Evolutionary conservation across 108 stramenopile species (phyloP).

Genomic region (Cyclotella sp.): DNA sequence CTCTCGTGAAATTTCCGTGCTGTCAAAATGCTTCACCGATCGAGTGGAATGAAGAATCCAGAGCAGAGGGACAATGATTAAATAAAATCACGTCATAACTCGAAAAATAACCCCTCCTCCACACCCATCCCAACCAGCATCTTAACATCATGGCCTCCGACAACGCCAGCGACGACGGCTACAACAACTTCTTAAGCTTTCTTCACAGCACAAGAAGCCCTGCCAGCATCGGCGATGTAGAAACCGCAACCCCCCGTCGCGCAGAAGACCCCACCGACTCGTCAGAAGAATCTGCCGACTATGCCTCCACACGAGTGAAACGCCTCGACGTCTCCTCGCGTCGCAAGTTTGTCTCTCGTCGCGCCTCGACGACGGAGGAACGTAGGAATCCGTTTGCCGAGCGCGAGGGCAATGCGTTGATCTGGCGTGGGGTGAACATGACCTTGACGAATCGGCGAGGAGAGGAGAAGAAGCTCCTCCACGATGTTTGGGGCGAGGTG

Average conservation of each 20-base stretch:
- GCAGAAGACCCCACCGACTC: background rate
- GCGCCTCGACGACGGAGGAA: slow-evolving; percentile 37
- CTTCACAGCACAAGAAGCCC: background rate
- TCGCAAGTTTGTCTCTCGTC: slow-evolving; percentile 10
- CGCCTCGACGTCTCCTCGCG: background rate
- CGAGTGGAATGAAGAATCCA: no score
- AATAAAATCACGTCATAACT: no score
- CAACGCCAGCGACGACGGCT: background rate
- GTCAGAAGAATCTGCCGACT: no score
- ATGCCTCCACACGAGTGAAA: no score
- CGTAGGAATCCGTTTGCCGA: slow-evolving; percentile 67
- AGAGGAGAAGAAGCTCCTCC: slow-evolving; percentile 53
- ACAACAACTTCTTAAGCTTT: background rate
- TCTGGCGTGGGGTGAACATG: slow-evolving; percentile 79
- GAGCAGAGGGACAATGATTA: no score
- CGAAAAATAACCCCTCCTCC: no score
- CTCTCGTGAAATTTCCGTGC: no score
- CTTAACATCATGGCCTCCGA: background rate
- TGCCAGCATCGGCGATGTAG: background rate
- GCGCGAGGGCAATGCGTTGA: slow-evolving; percentile 66
- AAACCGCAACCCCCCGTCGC: background rate
- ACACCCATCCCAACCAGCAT: no score
- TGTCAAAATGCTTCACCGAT: no score
- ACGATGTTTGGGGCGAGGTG: slow-evolving; percentile 75
- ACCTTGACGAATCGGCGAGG: slow-evolving; percentile 48